These are phyloP conservation scores for Lentinula sp. DNA, from an alignment of 768 basidiomycete genomes.

Conservation along the genomic window DNA sequence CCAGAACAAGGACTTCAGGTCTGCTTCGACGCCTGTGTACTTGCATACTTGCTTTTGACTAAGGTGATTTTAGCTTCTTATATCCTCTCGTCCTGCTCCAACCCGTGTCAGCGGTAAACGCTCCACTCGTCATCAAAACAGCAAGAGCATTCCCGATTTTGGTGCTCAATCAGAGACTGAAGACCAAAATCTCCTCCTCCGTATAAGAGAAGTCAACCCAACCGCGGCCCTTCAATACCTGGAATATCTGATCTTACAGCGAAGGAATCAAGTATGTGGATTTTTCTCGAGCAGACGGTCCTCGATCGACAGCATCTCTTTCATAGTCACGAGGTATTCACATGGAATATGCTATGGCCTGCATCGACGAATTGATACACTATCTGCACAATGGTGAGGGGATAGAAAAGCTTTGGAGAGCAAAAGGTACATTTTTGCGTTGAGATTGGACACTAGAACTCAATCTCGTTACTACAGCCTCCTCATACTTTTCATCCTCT, in stretches of 20 bases:
- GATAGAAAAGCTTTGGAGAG: slow-evolving; percentile 60
- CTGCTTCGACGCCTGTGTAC: slow-evolving; percentile 5
- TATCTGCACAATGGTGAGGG: slow-evolving; percentile 41
- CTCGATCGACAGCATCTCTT: not conserved
- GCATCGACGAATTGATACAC: slow-evolving; percentile 46
- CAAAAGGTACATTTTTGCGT: slow-evolving; percentile 44
- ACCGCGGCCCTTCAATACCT: slow-evolving; percentile 65
- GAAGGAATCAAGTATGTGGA: slow-evolving; percentile 48
- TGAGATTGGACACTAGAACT: slow-evolving; percentile 25
- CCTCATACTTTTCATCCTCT: not conserved
- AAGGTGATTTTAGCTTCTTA: slow-evolving; percentile 46
- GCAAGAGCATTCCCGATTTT: not conserved
- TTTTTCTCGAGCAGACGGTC: not conserved
- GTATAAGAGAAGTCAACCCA: slow-evolving; percentile 51
- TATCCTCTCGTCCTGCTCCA: slow-evolving; percentile 15
- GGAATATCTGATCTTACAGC: slow-evolving; percentile 74
- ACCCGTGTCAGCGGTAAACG: slow-evolving; percentile 48
- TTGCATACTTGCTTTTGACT: not conserved
- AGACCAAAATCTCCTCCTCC: slow-evolving; percentile 49
- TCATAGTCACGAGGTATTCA: slow-evolving; percentile 58
- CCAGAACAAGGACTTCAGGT: slow-evolving; percentile 70
- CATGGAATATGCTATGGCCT: slow-evolving; percentile 52
- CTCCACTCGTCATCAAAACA: slow-evolving; percentile 17
- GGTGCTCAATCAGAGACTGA: slow-evolving; percentile 33
- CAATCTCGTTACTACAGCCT: slow-evolving; percentile 39